Evolutionary conservation across 2,329 filamentous ascomycete species (phyloP).

Genomic region (Alternaria conjuncta): DNA sequence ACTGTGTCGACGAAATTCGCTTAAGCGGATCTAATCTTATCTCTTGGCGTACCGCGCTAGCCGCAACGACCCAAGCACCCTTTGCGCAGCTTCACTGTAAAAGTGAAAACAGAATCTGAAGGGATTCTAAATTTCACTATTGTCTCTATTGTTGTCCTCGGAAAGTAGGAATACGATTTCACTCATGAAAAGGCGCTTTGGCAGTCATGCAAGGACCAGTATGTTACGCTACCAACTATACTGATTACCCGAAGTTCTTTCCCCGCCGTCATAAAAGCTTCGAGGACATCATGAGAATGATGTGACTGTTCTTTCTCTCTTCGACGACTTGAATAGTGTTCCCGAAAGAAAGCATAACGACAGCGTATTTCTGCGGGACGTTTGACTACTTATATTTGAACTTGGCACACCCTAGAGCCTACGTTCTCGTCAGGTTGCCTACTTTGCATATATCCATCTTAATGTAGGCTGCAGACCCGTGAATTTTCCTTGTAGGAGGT

Average conservation of each 20-base stretch:
- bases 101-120: background rate
- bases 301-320: background rate
- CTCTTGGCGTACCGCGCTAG: slow-evolving; percentile 27
- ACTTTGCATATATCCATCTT: background rate
- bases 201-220: background rate
- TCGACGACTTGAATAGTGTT: background rate
- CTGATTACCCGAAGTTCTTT: background rate
- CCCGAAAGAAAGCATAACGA: background rate
- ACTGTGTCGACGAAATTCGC: slow-evolving; percentile 30
- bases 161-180: background rate
- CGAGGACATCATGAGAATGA: background rate
- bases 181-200: background rate
- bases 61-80: background rate
- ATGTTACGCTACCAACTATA: background rate
- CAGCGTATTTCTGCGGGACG: background rate
- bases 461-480: background rate
- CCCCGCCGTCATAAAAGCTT: background rate
- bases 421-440: background rate
- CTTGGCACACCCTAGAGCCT: background rate
- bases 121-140: background rate
- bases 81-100: background rate
- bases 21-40: slow-evolving; percentile 41
- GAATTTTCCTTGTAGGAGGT: background rate
- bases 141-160: background rate
- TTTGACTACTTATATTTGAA: background rate